Base-by-base conservation (phyloP, 2,329 filamentous ascomycete genomes). In the Dactylella cylindrospora region DNA sequence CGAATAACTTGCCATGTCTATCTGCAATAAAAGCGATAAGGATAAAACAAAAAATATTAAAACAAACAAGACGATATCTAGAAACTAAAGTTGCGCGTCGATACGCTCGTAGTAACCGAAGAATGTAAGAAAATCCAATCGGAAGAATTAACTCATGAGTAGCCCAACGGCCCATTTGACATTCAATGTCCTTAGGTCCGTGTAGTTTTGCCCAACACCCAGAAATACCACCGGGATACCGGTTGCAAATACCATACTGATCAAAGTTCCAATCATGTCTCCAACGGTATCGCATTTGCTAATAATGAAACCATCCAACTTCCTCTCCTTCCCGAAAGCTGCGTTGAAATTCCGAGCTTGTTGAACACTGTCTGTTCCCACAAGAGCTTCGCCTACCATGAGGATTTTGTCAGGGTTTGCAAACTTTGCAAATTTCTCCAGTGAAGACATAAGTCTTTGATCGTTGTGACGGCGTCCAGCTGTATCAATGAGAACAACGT, bases 251-350 rank as follows among this genome's bases (percentile, higher is more conserved):
- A 98, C 91, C 78, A 98, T 91, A 72, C 88, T 95, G 65, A 98
- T 93, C 66, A 98, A 77, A 2, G 91, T 96, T 1, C 85, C 73
- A 52, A 75, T 72, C 90, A 97, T 97, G 75, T 96, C 91, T n/a
- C 93, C 94, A 29, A 98, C 94, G 0, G 93, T 98, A 75, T 98
- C 93, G 73, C 93, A 97, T 75, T 98, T 98, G 62, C 86, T 91
- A 69, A 98, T 96, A 71, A 98, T 95, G 74, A 98, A 98, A 4
- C 93, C 93, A 74, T 98, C 94, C 29, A 98, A 79, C 22, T 82
- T 81, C 54, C 91, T 79, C 10, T 83, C 84, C 3, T 82, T 78
- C 25, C 93, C 94, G 74, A 98, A 97, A 1, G 88, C 87, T 29
- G 85, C 83, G 71, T 96, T 96, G 77, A 98, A 98, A 75, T 96